phyloP scores from a whole-genome alignment of 495 filamentous ascomycete species.

The Trichoderma gamsii region DNA sequence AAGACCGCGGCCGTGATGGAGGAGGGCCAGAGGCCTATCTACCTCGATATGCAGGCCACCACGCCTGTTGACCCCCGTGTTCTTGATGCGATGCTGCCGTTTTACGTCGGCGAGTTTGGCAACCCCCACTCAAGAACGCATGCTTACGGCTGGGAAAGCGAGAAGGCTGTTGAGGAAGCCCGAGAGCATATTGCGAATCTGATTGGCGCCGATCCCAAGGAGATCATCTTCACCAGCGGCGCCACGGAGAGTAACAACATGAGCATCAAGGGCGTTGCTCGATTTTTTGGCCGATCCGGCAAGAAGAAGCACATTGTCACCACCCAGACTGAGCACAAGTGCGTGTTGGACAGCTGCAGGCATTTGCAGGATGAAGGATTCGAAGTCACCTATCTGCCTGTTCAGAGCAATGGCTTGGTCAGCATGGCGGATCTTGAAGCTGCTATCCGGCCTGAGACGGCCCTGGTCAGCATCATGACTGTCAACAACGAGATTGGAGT shows the following conservation, averaged over 20 bases:
- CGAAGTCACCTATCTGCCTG: conserved; percentile 91
- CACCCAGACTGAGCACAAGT: conserved; percentile 97
- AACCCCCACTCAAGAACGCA: conserved; percentile 97
- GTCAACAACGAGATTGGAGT: conserved; percentile 99
- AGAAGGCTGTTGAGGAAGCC: conserved; percentile 84
- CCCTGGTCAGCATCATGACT: conserved; percentile 92
- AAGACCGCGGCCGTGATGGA: conserved; percentile 93
- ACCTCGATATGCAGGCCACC: conserved; percentile 97
- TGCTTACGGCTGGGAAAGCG: conserved; percentile 97
- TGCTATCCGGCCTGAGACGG: conserved; percentile 85
- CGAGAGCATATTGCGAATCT: conserved; percentile 75
- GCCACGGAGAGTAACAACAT: conserved; percentile 99
- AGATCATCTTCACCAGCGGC: conserved; percentile 97
- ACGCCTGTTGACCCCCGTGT: conserved; percentile 94
- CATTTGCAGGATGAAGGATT: conserved; percentile 96
- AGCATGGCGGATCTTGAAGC: conserved; percentile 80
- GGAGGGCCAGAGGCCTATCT: conserved; percentile 88
- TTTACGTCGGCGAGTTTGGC: conserved; percentile 86
- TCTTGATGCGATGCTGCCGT: conserved; percentile 94
- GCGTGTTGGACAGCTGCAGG: conserved; percentile 91
- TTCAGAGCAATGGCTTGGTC: conserved; percentile 76
- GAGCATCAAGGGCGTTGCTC: conserved; percentile 95
- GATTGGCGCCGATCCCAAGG: conserved; percentile 91
- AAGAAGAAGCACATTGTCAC: conserved; percentile 99
- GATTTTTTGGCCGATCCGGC: conserved; percentile 84